Percentiles rank a stretch among this genome's conserved stretches.
Evolutionary conservation across 108 stramenopile species (phyloP).

Genomic region (Schizochytrium sp.): DNA sequence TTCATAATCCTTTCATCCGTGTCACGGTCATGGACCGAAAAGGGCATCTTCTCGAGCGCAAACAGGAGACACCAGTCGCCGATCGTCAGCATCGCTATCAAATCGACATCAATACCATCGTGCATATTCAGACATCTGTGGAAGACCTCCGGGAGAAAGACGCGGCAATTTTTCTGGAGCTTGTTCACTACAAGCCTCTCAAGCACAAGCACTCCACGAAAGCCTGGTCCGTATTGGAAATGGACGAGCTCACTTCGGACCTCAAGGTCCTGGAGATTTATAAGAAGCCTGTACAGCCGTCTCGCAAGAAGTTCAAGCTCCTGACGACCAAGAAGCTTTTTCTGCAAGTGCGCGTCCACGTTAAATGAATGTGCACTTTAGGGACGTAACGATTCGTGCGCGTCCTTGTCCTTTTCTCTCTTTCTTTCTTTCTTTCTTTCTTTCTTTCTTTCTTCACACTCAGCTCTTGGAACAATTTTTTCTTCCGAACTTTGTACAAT

Average conservation of each 20-base stretch:
- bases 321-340: neutral
- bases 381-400: too few species aligned
- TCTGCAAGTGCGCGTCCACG: neutral
- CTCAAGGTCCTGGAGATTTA: neutral
- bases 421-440: too few species aligned
- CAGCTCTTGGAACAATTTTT: too few species aligned
- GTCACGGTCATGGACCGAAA: neutral
- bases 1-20: neutral
- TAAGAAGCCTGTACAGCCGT: neutral
- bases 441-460: too few species aligned
- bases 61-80: neutral
- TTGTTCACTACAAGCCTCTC: conserved; percentile 5
- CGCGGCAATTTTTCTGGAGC: neutral
- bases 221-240: neutral
- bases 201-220: neutral
- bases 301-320: conserved; percentile 7
- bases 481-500: too few species aligned
- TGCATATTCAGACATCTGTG: neutral
- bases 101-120: neutral
- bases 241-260: neutral
- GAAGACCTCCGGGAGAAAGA: neutral
- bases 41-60: neutral
- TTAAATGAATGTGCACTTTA: neutral
- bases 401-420: too few species aligned
- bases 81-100: neutral